Conservation (phyloP, 805 yeast genomes). For the Wickerhamomyces subpelliculosus region DNA sequence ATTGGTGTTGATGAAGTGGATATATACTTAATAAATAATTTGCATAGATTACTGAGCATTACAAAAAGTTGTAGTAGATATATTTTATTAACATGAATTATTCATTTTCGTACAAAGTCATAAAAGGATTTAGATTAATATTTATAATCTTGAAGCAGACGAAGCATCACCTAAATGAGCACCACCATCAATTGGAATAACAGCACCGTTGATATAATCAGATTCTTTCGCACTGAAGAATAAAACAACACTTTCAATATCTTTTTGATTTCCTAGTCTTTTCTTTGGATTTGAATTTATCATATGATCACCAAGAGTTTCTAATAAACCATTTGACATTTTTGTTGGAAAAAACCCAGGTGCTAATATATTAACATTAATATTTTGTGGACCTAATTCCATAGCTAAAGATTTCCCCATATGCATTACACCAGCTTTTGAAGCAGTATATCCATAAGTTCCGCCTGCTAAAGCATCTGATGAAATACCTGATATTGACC, state of each 20-base stretch:
- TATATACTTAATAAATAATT: not conserved
- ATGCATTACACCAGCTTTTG: constrained; percentile 72
- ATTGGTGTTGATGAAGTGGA: not conserved
- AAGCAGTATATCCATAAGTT: constrained; percentile 64
- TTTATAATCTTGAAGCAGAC: constrained; percentile 1
- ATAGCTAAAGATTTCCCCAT: constrained; percentile 56
- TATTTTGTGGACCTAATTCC: constrained; percentile 58
- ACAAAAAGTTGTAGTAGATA: not conserved
- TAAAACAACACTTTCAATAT: constrained; percentile 46
- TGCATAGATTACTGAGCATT: not conserved
- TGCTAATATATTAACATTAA: constrained; percentile 64
- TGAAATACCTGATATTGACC: constrained; percentile 55
- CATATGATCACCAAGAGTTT: constrained; percentile 38
- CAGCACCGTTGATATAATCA: constrained; percentile 58
- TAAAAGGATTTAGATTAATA: not conserved
- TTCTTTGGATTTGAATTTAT: constrained; percentile 47
- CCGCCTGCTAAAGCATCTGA: constrained; percentile 26
- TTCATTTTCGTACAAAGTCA: no score
- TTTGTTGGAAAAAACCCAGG: constrained; percentile 76
- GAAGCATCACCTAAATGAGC: constrained; percentile 34
- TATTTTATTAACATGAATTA: no score
- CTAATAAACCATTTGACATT: constrained; percentile 63
- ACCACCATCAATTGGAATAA: constrained; percentile 70
- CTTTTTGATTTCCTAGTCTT: constrained; percentile 57
- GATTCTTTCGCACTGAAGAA: constrained; percentile 53